Evolutionary conservation across 148 eudicot species (phyloP).

Genomic region (Rhododendron vialii): DNA sequence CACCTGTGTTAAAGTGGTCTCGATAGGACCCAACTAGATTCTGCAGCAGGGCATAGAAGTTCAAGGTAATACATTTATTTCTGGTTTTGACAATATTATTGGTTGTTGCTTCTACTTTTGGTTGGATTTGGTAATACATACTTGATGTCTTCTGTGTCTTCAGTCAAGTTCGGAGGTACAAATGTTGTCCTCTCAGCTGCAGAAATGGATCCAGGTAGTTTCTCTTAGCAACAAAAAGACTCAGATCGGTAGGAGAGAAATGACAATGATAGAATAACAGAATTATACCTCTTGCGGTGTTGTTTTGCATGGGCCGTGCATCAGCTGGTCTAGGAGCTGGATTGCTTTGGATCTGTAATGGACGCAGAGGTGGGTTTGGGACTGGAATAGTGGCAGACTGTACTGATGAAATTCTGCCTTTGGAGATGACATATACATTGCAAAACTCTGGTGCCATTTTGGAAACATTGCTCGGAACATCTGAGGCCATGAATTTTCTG

Average conservation of each 20-base stretch:
- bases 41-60: not conserved
- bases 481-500: constrained; percentile 56
- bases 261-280: not conserved
- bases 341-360: constrained; percentile 1
- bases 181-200: constrained; percentile 25
- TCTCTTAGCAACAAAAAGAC: not conserved
- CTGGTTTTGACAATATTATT: not conserved
- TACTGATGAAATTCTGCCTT: constrained; percentile 47
- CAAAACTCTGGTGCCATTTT: constrained; percentile 67
- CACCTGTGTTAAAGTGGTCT: not conserved
- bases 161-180: not conserved
- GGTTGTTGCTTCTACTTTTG: not conserved
- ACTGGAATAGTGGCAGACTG: constrained; percentile 34
- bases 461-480: constrained; percentile 44
- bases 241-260: not conserved
- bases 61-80: not conserved
- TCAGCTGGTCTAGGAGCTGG: constrained; percentile 5
- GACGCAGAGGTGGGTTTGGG: constrained; percentile 23
- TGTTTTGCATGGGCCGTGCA: constrained; percentile 7
- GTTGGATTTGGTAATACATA: constrained; percentile 11
- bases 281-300: constrained; percentile 29
- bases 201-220: constrained; percentile 3
- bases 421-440: constrained; percentile 55
- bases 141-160: constrained; percentile 39
- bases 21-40: not conserved